Evolutionary conservation across 345 rosid species (phyloP), one percentile per base, ranked within the genome.

Genomic region (Fremontodendron californicum): DNA sequence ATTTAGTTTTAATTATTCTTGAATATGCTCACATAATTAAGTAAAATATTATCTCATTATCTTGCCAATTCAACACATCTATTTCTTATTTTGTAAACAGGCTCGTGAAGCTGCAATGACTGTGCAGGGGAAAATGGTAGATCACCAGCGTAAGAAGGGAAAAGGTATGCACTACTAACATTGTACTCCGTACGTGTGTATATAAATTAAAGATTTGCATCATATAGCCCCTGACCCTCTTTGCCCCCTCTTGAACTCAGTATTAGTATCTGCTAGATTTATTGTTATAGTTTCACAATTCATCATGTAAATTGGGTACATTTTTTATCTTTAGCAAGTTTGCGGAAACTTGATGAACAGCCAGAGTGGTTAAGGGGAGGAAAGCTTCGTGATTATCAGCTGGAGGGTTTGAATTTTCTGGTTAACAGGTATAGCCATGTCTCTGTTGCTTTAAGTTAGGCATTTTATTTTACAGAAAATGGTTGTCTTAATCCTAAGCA

Each of bases 321-420:
- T 52, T 78, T 69, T 72, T 64, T 5, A 27, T 84, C 75, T 81
- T 72, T 82, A 96, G 99, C 84, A 81, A 92, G 90, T 87, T 86
- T 96, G 73, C 85, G 98, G 81, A 96, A 91, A 94, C 99, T 96
- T 87, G 97, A 96, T 48, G 92, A 96, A 82, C 99, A 96, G 79
- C 99, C 99, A 43, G 97, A 89, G 78, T 94, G 98, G 99, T 83
- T 96, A 73, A 86, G 72, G 83, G 99, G 95, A 78, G 99, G 99
- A 82, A 96, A 88, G 78, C 97, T 96, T 79, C 99, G 97, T 78
- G 99, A 96, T 82, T 96, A 94, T 85, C 99, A 96, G 78, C 91
- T 96, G 37, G 97, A 96, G 84, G 99, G 99, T 80, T 82, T 96
- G 83, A 96, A 94, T 85, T 96, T 96, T 83, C 97, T 96, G 71